Conservation (phyloP, 148 eudicot species). For the Vaccinium vitisidaea region DNA sequence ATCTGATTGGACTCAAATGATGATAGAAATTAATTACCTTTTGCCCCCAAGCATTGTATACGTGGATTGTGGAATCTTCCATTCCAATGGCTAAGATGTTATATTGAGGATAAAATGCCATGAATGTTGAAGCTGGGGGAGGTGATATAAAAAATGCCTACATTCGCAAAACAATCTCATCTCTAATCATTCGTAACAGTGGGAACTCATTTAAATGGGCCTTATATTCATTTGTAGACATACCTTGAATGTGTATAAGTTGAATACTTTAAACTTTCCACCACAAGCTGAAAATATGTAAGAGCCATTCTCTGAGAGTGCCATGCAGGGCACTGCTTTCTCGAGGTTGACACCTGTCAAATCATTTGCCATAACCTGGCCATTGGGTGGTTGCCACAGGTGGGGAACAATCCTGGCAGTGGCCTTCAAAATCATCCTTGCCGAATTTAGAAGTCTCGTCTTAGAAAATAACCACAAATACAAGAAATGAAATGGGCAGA, state of each 20-base stretch:
- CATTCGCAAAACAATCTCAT: constrained; percentile 19
- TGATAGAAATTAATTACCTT: constrained; percentile 47
- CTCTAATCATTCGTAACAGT: not conserved
- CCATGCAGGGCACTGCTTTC: constrained; percentile 91
- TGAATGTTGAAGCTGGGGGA: constrained; percentile 32
- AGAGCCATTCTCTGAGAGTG: constrained; percentile 91
- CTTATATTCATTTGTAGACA: not conserved
- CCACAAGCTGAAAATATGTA: constrained; percentile 94
- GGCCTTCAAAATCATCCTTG: constrained; percentile 52
- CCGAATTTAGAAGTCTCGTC: constrained; percentile 26
- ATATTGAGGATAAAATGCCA: no score
- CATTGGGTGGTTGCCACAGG: constrained; percentile 92
- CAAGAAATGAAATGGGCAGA: not conserved
- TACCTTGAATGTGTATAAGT: constrained; percentile 93
- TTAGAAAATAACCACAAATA: not conserved
- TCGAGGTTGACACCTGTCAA: constrained; percentile 78
- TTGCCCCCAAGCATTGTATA: constrained; percentile 67
- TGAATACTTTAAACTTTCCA: constrained; percentile 84
- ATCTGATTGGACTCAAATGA: not conserved
- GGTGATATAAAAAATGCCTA: constrained; percentile 94
- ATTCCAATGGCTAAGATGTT: no score
- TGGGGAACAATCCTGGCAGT: constrained; percentile 83
- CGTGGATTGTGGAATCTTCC: no score
- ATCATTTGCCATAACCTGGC: constrained; percentile 87
- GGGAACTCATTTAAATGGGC: not conserved